Percentiles rank a stretch among this genome's conserved stretches.
phyloP scores from a whole-genome alignment of 2,329 filamentous ascomycete genomes.

The Cytospora chrysosperma region DNA sequence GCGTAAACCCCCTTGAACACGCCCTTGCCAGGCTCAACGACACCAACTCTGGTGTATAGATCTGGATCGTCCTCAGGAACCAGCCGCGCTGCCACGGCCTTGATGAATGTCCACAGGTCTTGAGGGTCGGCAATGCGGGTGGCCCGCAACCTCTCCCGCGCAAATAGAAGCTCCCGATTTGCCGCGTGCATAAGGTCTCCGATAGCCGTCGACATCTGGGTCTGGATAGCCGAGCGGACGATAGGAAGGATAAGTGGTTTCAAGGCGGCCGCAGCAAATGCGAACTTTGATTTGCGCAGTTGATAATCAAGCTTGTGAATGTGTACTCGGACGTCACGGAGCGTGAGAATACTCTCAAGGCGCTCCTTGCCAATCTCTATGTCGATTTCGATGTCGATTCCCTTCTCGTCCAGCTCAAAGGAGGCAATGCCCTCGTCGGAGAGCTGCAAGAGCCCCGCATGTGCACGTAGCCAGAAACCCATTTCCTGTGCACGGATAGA shows the following conservation, averaged over 20 bases:
- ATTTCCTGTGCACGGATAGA: conserved; percentile 83
- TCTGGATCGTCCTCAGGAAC: conserved; percentile 73
- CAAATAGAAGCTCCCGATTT: conserved; percentile 85
- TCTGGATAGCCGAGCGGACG: conserved; percentile 75
- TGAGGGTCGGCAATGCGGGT: conserved; percentile 79
- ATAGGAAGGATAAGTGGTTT: conserved; percentile 82
- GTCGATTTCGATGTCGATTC: conserved; percentile 83
- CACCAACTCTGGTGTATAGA: conserved; percentile 69
- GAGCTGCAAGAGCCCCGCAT: conserved; percentile 71
- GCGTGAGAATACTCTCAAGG: conserved; percentile 76
- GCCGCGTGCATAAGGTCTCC: conserved; percentile 66
- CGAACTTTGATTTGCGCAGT: conserved; percentile 72
- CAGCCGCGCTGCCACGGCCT: conserved; percentile 75
- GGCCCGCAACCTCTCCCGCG: conserved; percentile 80
- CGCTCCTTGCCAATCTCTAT: conserved; percentile 77
- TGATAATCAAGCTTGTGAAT: conserved; percentile 86
- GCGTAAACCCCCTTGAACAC: conserved; percentile 84
- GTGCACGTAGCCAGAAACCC: conserved; percentile 84
- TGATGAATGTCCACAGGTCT: conserved; percentile 78
- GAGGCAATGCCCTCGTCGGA: conserved; percentile 82
- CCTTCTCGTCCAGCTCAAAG: conserved; percentile 81
- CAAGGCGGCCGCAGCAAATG: conserved; percentile 76
- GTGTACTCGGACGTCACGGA: conserved; percentile 73
- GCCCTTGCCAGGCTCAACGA: conserved; percentile 53
- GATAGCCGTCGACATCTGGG: conserved; percentile 71